These are phyloP conservation scores for Penicillium sclerotiorum DNA, from an alignment of 2,329 filamentous ascomycete species.

Conservation along the genomic window DNA sequence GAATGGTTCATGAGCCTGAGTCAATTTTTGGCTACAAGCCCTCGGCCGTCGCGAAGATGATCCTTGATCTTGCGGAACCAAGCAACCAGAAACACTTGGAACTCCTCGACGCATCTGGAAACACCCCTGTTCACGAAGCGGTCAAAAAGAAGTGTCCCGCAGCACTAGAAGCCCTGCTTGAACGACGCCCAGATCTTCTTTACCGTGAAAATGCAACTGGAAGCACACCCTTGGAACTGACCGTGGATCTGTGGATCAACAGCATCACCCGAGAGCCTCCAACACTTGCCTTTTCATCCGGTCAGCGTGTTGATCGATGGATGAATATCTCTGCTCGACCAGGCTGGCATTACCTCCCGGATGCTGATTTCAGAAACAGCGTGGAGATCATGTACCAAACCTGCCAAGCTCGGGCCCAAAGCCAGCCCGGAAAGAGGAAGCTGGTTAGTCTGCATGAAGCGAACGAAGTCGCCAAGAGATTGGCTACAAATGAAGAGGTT, in stretches of 20 bases:
- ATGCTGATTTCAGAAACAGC: slow-evolving; percentile 6
- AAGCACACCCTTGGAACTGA: slow-evolving; percentile 66
- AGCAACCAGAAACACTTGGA: slow-evolving; percentile 43
- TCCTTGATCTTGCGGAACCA: neutral
- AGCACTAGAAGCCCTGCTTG: slow-evolving; percentile 57
- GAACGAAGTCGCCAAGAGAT: slow-evolving; percentile 61
- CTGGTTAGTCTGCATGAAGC: slow-evolving; percentile 62
- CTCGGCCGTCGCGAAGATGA: neutral
- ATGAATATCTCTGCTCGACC: neutral
- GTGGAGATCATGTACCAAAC: slow-evolving; percentile 38
- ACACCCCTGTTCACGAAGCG: slow-evolving; percentile 45
- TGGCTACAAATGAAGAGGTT: slow-evolving; percentile 36
- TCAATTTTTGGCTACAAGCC: too few relatives aligned
- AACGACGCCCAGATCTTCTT: slow-evolving; percentile 61
- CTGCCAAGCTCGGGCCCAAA: slow-evolving; percentile 34
- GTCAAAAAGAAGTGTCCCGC: slow-evolving; percentile 54
- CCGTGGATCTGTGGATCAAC: slow-evolving; percentile 31
- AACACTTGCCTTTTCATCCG: neutral
- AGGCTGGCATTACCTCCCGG: slow-evolving; percentile 12
- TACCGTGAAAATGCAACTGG: slow-evolving; percentile 76
- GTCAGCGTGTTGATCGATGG: neutral
- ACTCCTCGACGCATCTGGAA: slow-evolving; percentile 47
- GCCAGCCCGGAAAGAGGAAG: slow-evolving; percentile 47
- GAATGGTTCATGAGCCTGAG: too few relatives aligned
- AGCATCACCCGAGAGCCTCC: slow-evolving; percentile 23